These are phyloP conservation scores for Ajuga reptans DNA, from an alignment of 305 asterid genomes.

Conservation along the genomic window DNA sequence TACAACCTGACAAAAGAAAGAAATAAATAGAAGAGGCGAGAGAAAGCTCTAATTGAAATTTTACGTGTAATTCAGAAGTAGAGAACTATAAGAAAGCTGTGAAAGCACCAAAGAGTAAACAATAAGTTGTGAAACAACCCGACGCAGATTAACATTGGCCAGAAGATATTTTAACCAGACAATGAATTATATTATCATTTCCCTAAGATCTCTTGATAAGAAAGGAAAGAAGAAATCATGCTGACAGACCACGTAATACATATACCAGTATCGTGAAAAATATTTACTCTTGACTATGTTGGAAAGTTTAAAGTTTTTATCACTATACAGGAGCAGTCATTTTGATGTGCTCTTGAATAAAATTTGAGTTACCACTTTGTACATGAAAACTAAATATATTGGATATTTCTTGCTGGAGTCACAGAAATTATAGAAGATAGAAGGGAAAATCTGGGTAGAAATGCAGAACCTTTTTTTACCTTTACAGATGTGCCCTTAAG, in stretches of 20 bases:
- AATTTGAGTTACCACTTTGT: neutral
- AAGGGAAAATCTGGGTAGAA: neutral
- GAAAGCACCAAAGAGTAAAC: neutral
- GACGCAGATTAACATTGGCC: neutral
- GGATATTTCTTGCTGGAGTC: neutral
- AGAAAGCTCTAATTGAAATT: constrained; percentile 16
- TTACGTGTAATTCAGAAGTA: neutral
- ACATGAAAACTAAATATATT: neutral
- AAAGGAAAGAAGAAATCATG: neutral
- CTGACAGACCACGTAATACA: neutral
- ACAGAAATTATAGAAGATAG: neutral
- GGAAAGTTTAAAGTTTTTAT: neutral
- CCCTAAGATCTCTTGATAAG: neutral
- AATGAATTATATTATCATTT: neutral
- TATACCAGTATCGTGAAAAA: neutral
- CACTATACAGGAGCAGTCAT: neutral
- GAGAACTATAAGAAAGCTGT: neutral
- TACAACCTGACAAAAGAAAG: constrained; percentile 50
- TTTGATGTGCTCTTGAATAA: neutral
- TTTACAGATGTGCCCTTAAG: constrained; percentile 70
- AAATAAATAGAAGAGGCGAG: constrained; percentile 11
- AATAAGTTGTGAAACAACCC: neutral
- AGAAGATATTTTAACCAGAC: neutral
- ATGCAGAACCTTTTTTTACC: constrained; percentile 34
- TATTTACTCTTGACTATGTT: neutral